Percentiles rank a stretch among this genome's conserved stretches.
These are phyloP conservation scores for Paxillus rubicundulus DNA, from an alignment of 768 basidiomycete species.

Conservation along the genomic window DNA sequence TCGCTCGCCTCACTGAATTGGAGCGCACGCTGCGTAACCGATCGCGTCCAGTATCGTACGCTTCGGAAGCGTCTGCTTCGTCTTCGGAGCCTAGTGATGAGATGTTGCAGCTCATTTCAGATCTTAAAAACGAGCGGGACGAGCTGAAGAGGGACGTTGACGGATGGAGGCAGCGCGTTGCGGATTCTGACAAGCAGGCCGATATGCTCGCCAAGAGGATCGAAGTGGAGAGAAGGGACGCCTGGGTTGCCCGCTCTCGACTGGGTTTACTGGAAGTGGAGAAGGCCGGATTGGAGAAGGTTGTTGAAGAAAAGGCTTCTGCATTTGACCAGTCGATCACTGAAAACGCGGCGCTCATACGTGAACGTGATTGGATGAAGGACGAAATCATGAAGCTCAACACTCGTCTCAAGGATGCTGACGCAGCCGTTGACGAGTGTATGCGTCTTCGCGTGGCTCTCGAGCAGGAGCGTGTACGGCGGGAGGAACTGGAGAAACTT, in stretches of 20 bases:
- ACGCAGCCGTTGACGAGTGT: constrained; percentile 24
- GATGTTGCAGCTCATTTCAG: constrained; percentile 70
- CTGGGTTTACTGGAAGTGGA: constrained; percentile 65
- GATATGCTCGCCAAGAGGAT: constrained; percentile 63
- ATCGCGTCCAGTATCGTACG: constrained; percentile 49
- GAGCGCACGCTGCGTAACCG: constrained; percentile 59
- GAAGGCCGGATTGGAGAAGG: constrained; percentile 54
- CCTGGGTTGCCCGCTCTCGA: constrained; percentile 79
- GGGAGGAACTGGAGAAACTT: constrained; percentile 52
- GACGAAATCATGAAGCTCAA: constrained; percentile 27
- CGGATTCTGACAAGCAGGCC: constrained; percentile 70
- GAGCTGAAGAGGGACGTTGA: constrained; percentile 85
- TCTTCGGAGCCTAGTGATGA: constrained; percentile 65
- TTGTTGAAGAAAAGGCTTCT: constrained; percentile 36
- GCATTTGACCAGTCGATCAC: constrained; percentile 30
- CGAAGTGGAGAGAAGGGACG: constrained; percentile 77
- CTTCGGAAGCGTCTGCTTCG: constrained; percentile 40
- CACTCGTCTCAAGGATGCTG: constrained; percentile 31
- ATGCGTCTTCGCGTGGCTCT: constrained; percentile 31
- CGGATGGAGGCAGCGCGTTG: constrained; percentile 78
- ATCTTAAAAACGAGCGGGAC: constrained; percentile 86
- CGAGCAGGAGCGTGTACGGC: constrained; percentile 39
- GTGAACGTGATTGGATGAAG: constrained; percentile 31
- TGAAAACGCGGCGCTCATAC: constrained; percentile 23
- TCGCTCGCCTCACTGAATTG: constrained; percentile 78